Evolutionary conservation across 768 basidiomycete genomes (phyloP), one percentile per base, ranked within the genome.

Genomic region (Termitomyces sp.): DNA sequence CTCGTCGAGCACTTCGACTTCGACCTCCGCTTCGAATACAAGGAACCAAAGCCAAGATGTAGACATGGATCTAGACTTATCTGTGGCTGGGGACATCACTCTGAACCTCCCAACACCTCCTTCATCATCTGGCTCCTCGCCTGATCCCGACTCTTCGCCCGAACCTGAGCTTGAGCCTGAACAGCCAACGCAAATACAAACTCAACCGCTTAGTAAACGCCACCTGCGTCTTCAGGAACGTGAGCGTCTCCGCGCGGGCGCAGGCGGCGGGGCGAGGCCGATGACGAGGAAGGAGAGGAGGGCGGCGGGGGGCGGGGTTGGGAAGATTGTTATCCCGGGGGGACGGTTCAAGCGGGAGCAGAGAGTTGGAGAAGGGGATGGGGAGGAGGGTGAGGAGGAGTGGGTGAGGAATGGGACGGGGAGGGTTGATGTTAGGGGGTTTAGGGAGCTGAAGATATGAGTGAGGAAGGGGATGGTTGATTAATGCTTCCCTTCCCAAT

Each of bases 321-420:
- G 87, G 38, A 86, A 78, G 75, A 89, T 75, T 69, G 80, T 63
- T 68, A 86, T 90, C 56, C 87, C 89, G 0, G 85, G 86, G 4
- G 85, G 88, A 21, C 71, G 78, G 58, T 76, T 67, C 61, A 64
- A 63, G 57, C 63, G 28, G 69, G 49, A 53, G 60, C 44, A 55
- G 60, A 1, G 63, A 64, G n/a, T 12, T 35, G 44, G 40, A 54
- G 63, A 30, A 62, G 48, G 0, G 71, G 73, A 17, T 75, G 71
- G 47, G 64, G 64, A 2, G 63, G 75, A 48, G 31, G 66, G 40
- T 7, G 69, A 61, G 30, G 68, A 63, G 53, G 75, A 76, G 62
- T 89, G 88, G 87, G 73, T 70, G 64, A 76, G 71, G 68, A 90
- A 86, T 69, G 87, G 87, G 60, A 79, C 81, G 33, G 88, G 87